Base-by-base conservation (phyloP, 768 basidiomycete genomes). In the Phylloporus scabripes region DNA sequence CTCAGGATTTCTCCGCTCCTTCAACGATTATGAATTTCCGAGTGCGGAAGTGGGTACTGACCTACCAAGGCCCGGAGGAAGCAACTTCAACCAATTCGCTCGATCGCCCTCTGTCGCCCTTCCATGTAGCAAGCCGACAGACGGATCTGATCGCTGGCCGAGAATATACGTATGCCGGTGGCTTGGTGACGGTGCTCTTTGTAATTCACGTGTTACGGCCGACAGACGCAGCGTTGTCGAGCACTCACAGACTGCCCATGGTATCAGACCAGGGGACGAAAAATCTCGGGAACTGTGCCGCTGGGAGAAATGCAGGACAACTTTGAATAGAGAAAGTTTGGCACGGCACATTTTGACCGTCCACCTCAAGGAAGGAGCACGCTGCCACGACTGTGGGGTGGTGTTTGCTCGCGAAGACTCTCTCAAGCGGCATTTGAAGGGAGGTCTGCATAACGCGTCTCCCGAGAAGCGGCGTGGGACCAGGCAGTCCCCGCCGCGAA, bases 401-500 rank as follows among this genome's bases (percentile, higher is more conserved):
- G 14, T 0, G 9, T 66, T 68, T 55, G 60, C 66, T 29, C 62
- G 66, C 0, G 60, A 52, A n/a, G 64, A 66, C 21, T 66, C 64
- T 1, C 49, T 68, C 17, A 63, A 53, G 53, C 55, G 64, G 8
- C 64, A 65, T 20, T 15, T 47, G 0, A 65, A 52, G 29, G 60
- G 60, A 20, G n/a, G n/a, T n/a, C n/a, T 49, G 6, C 60, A 63
- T 14, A 51, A 50, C 3, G 33, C 12, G 1, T 11, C 34, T 21
- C 21, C 18, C 2, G 49, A 44, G 3, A 44, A 37, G 36, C n/a
- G n/a, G n/a, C 24, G 18, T 29, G 17, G n/a, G 10, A 33, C 7
- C 17, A 46, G 20, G 23, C 17, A 11, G 8, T 26, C 40, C 0
- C 29, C 17, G 5, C 29, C 33, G 21, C 43, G 45, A 40, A 23